phyloP scores from a whole-genome alignment of 129 eudicot species.

The Deinandra increscens region DNA sequence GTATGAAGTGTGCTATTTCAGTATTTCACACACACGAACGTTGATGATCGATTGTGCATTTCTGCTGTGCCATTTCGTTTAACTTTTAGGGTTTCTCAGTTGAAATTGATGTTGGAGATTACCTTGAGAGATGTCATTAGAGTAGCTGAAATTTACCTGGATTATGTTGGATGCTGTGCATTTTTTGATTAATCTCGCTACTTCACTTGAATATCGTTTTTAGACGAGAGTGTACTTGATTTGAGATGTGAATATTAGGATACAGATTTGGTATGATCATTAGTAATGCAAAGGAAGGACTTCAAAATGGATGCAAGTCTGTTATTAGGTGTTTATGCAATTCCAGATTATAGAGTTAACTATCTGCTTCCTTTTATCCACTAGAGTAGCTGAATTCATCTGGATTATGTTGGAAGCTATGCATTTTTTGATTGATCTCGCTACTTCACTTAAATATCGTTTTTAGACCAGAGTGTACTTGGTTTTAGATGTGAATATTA shows the following conservation, averaged over 20 bases:
- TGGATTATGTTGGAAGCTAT: constrained; percentile 2
- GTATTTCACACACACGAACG: constrained; percentile 13
- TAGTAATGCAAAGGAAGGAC: background rate
- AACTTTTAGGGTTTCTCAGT: constrained; percentile 13
- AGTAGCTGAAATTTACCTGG: constrained; percentile 10
- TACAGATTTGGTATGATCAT: background rate
- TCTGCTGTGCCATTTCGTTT: background rate
- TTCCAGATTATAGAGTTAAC: background rate
- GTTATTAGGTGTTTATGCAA: background rate
- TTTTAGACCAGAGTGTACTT: background rate
- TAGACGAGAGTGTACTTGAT: background rate
- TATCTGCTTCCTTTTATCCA: background rate
- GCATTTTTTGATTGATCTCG: background rate
- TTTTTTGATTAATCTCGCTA: background rate
- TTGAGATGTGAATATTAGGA: background rate
- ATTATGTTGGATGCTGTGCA: background rate
- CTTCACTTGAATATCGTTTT: background rate
- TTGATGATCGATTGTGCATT: constrained; percentile 24
- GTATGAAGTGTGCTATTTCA: background rate
- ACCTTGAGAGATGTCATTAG: background rate
- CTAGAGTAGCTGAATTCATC: constrained; percentile 8
- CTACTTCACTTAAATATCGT: background rate
- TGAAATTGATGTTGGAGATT: background rate
- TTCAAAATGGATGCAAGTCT: background rate
- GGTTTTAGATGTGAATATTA: background rate